Conservation (phyloP, 2,329 filamentous ascomycete genomes). For the Pestalotiopsis sp. region DNA sequence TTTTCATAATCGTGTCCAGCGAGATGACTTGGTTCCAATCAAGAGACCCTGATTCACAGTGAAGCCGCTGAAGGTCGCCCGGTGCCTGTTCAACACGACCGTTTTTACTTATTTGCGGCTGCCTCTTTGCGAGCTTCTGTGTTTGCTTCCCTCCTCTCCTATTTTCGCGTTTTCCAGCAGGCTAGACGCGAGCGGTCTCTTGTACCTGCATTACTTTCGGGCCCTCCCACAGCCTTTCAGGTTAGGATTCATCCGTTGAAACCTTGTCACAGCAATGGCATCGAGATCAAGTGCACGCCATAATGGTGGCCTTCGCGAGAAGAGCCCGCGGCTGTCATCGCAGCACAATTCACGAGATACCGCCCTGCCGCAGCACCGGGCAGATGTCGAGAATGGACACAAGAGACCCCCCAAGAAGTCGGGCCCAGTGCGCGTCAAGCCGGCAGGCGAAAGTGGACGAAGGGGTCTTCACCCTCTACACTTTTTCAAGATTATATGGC, state of each 20-base stretch:
- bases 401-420: constrained; percentile 15
- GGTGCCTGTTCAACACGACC: too few species aligned
- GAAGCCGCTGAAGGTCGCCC: neutral
- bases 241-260: neutral
- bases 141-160: too few species aligned
- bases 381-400: constrained; percentile 13
- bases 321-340: constrained; percentile 13
- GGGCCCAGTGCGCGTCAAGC: constrained; percentile 32
- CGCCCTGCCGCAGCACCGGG: constrained; percentile 14
- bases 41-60: constrained; percentile 1
- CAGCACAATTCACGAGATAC: constrained; percentile 10
- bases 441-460: constrained; percentile 68
- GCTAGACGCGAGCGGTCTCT: neutral
- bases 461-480: constrained; percentile 65
- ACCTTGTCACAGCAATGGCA: neutral
- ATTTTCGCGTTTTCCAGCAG: neutral
- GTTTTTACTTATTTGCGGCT: neutral
- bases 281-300: constrained; percentile 1
- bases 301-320: constrained; percentile 9
- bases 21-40: constrained; percentile 12
- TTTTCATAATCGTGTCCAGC: neutral
- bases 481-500: constrained; percentile 66
- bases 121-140: too few species aligned
- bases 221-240: neutral
- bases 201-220: neutral